Conservation (phyloP, 208 protist species). For the Crithidia bombi region DNA sequence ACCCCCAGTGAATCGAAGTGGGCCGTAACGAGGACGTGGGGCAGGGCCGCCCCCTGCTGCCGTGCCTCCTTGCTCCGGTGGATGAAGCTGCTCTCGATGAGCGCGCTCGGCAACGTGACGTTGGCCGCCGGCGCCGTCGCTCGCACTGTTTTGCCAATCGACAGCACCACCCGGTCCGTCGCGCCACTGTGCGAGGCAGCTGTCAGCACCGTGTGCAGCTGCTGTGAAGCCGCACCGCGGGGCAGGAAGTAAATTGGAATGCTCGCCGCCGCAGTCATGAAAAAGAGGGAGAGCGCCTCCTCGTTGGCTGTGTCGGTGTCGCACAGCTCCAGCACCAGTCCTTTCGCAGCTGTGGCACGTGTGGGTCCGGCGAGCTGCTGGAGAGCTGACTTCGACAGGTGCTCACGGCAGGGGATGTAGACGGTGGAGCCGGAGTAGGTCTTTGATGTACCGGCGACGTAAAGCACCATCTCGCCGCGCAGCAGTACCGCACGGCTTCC, state of each 20-base stretch:
- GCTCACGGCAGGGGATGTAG: slow-evolving; percentile 51
- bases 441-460: slow-evolving; percentile 22
- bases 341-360: slow-evolving; percentile 30
- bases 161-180: slow-evolving; percentile 52
- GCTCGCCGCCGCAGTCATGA: slow-evolving; percentile 20
- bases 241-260: slow-evolving; percentile 72
- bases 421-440: slow-evolving; percentile 53
- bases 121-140: slow-evolving; percentile 40
- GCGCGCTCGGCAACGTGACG: slow-evolving; percentile 38
- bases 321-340: slow-evolving; percentile 59
- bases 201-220: slow-evolving; percentile 24
- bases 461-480: slow-evolving; percentile 52
- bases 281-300: slow-evolving; percentile 43
- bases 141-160: slow-evolving; percentile 42
- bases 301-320: slow-evolving; percentile 60
- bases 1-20: slow-evolving; percentile 79
- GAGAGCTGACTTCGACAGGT: slow-evolving; percentile 48
- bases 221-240: slow-evolving; percentile 22
- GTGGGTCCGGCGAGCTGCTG: slow-evolving; percentile 36
- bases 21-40: slow-evolving; percentile 69
- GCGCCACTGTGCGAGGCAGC: slow-evolving; percentile 6
- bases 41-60: slow-evolving; percentile 13
- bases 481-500: slow-evolving; percentile 62
- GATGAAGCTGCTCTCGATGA: slow-evolving; percentile 40
- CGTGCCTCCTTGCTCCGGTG: slow-evolving; percentile 40